Evolutionary conservation across 441 rosid genomes (phyloP).

Genomic region (Viola pubescens): DNA sequence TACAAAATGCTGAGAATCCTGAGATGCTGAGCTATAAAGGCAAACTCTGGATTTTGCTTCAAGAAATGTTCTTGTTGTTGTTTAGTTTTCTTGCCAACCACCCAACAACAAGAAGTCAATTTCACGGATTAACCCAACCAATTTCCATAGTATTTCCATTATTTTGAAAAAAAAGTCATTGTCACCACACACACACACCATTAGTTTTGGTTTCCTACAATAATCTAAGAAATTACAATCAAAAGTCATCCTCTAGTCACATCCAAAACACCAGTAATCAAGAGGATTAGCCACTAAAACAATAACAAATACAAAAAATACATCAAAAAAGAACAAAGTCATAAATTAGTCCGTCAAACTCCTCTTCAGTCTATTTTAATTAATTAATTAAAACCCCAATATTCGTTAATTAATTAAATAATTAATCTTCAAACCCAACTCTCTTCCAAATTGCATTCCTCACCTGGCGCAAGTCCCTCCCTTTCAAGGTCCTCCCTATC

Average conservation of each 20-base stretch:
- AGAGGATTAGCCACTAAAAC: slow-evolving; percentile 12
- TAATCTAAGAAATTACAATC: slow-evolving; percentile 1
- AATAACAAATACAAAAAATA: background rate
- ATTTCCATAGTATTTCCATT: no score
- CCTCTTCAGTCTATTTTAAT: no score
- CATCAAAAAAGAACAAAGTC: background rate
- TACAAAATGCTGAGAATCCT: background rate
- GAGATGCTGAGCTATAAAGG: background rate
- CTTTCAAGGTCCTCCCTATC: slow-evolving; percentile 73
- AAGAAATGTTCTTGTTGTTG: slow-evolving; percentile 18
- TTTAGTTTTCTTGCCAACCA: slow-evolving; percentile 31
- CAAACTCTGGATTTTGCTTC: slow-evolving; percentile 19
- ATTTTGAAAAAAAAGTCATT: no score
- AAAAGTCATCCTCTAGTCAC: slow-evolving; percentile 14
- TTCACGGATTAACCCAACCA: background rate
- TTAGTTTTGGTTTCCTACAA: background rate
- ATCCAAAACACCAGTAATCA: slow-evolving; percentile 15
- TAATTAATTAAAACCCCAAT: background rate
- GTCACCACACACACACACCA: no score
- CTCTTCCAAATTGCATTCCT: slow-evolving; percentile 79
- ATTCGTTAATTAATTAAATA: background rate
- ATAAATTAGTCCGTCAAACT: background rate
- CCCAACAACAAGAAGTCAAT: slow-evolving; percentile 4
- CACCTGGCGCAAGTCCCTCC: slow-evolving; percentile 70
- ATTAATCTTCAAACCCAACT: slow-evolving; percentile 70